Evolutionary conservation across 2,329 filamentous ascomycete genomes (phyloP).

Genomic region (Pseudopithomyces maydicus): DNA sequence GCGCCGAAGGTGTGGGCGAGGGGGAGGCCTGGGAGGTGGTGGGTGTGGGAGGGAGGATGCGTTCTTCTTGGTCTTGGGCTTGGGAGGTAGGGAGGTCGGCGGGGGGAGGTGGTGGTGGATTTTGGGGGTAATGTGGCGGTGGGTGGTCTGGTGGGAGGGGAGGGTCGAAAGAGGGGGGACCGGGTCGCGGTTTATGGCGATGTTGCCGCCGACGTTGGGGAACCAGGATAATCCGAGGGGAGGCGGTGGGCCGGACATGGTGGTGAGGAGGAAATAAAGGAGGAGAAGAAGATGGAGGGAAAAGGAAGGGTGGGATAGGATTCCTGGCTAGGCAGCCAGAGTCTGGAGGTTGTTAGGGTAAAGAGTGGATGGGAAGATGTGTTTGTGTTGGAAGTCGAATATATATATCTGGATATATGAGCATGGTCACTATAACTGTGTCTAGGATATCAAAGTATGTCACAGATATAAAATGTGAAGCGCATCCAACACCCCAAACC

Average conservation of each 20-base stretch:
- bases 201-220: constrained; percentile 39
- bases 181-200: constrained; percentile 40
- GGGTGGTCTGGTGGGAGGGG: constrained; percentile 18
- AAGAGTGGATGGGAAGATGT: too few relatives aligned
- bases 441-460: neutral
- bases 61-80: neutral
- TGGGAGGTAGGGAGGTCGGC: constrained; percentile 6
- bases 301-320: too few relatives aligned
- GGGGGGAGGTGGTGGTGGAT: neutral
- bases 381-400: too few relatives aligned
- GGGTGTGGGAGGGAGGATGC: constrained; percentile 2
- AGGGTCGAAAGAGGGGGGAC: constrained; percentile 29
- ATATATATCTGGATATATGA: too few relatives aligned
- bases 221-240: constrained; percentile 32
- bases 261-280: neutral
- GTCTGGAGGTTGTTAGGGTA: too few relatives aligned
- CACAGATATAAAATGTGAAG: neutral
- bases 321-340: too few relatives aligned
- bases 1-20: constrained; percentile 14
- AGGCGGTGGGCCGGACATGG: constrained; percentile 35
- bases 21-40: constrained; percentile 19
- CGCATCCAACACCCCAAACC: too few relatives aligned
- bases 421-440: too few relatives aligned
- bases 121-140: neutral
- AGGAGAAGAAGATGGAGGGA: neutral